phyloP scores from a whole-genome alignment of 208 protist genomes.

The Leishmania tarentolae region DNA sequence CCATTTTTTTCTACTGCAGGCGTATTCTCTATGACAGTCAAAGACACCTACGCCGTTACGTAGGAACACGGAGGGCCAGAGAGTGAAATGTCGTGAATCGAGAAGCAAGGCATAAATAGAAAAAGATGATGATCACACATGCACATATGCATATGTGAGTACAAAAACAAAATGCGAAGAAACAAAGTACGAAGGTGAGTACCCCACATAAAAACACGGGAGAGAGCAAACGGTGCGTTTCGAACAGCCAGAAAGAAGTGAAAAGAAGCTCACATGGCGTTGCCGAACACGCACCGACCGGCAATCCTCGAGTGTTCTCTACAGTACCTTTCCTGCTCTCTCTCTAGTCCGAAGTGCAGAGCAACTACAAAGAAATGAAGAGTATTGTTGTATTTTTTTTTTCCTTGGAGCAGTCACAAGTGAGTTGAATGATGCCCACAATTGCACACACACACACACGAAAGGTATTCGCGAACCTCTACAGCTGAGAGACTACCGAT shows the following conservation, averaged over 20 bases:
- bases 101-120: constrained; percentile 4
- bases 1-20: not conserved
- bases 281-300: not conserved
- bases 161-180: constrained; percentile 12
- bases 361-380: not conserved
- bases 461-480: not conserved
- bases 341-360: not conserved
- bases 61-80: not conserved
- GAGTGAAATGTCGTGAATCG: not conserved
- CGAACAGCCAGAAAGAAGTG: not conserved
- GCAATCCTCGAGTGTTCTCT: not conserved
- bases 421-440: not conserved
- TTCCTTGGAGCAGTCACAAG: not conserved
- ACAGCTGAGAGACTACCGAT: not conserved
- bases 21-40: not conserved
- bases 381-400: not conserved
- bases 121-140: constrained; percentile 12
- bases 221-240: not conserved
- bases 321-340: not conserved
- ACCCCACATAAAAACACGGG: not conserved
- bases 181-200: not conserved
- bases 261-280: not conserved
- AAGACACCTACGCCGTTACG: not conserved
- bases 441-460: not conserved
- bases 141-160: not conserved